These are phyloP conservation scores for Botrytis deweyae DNA, from an alignment of 2,329 filamentous ascomycete species.

Conservation along the genomic window DNA sequence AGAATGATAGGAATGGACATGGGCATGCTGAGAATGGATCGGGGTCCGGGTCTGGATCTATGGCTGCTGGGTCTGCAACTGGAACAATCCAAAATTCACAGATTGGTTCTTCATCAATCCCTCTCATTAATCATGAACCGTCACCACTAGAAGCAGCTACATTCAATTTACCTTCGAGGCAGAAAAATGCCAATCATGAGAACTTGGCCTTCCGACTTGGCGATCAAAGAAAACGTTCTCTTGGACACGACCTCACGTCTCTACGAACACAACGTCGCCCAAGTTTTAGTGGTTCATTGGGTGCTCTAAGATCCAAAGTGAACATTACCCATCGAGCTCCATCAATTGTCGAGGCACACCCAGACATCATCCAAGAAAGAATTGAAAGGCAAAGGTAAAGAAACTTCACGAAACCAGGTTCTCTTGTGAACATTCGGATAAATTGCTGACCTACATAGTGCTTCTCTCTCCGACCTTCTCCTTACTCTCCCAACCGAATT, in stretches of 20 bases:
- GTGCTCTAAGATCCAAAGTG: constrained; percentile 38
- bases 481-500: constrained; percentile 59
- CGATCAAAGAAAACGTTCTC: constrained; percentile 39
- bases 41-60: neutral
- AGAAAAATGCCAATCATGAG: constrained; percentile 28
- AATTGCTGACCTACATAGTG: constrained; percentile 21
- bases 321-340: constrained; percentile 34
- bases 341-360: constrained; percentile 35
- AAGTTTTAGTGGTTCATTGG: constrained; percentile 38
- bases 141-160: constrained; percentile 29
- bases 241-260: constrained; percentile 38
- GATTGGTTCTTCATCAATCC: constrained; percentile 25
- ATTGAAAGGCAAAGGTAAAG: constrained; percentile 30
- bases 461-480: constrained; percentile 58
- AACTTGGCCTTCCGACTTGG: constrained; percentile 30
- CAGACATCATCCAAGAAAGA: constrained; percentile 34
- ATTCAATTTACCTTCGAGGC: constrained; percentile 37
- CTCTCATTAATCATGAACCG: constrained; percentile 17
- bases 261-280: constrained; percentile 37
- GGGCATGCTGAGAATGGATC: constrained; percentile 38
- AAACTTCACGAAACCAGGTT: constrained; percentile 14
- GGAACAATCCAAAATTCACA: constrained; percentile 32
- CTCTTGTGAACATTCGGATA: neutral
- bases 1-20: constrained; percentile 48
- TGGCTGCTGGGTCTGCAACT: constrained; percentile 18